Conservation (phyloP, 2,329 filamentous ascomycete genomes). For the Pezicula neosporulosa region DNA sequence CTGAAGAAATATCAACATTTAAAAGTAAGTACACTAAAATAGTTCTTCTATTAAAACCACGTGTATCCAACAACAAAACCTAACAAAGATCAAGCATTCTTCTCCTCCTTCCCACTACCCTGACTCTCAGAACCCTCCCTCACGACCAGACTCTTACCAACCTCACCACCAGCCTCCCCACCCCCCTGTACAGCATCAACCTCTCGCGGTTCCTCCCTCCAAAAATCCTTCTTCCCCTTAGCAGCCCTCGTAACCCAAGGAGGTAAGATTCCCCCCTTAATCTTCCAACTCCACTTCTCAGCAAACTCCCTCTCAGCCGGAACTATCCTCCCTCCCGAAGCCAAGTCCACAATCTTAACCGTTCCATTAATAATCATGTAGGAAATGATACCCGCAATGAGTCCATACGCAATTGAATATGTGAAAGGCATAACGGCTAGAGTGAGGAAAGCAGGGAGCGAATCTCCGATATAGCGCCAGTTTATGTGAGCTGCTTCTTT, state of each 20-base stretch:
- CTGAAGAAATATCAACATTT: too few relatives aligned
- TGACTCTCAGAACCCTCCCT: too few relatives aligned
- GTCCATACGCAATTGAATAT: slow-evolving; percentile 80
- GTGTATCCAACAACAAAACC: too few relatives aligned
- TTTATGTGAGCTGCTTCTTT: slow-evolving; percentile 76
- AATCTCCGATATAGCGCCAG: slow-evolving; percentile 79
- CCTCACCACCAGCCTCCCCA: too few relatives aligned
- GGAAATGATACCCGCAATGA: slow-evolving; percentile 72
- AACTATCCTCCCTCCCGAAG: slow-evolving; percentile 63
- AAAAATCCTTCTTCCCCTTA: slow-evolving; percentile 37
- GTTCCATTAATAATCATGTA: slow-evolving; percentile 72
- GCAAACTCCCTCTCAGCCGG: slow-evolving; percentile 71
- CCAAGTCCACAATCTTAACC: slow-evolving; percentile 65
- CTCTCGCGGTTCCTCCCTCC: too few relatives aligned
- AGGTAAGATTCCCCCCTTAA: slow-evolving; percentile 70
- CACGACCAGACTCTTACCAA: too few relatives aligned
- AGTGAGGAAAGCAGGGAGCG: slow-evolving; percentile 77
- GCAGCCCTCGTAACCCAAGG: slow-evolving; percentile 64
- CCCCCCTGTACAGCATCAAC: too few relatives aligned
- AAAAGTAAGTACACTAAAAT: too few relatives aligned
- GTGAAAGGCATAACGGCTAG: slow-evolving; percentile 85
- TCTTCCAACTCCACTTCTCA: slow-evolving; percentile 73
- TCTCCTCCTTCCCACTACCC: too few relatives aligned
- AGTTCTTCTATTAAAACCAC: too few relatives aligned
- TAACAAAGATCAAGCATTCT: too few relatives aligned